Conservation (phyloP, 2,329 filamentous ascomycete species). For the Monilinia fructicola region DNA sequence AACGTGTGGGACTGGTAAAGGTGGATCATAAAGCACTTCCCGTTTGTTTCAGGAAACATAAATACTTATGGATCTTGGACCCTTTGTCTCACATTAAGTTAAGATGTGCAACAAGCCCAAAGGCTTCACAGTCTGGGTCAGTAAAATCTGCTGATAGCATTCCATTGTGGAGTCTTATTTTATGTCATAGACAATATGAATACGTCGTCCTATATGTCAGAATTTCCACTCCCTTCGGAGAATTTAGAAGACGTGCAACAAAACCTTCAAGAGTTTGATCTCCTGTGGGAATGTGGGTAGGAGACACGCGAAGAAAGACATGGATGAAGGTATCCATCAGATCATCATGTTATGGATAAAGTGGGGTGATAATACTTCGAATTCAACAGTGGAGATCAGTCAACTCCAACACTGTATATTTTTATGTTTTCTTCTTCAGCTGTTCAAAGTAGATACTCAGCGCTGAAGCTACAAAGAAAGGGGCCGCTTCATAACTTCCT, state of each 20-base stretch:
- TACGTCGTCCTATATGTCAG: not conserved
- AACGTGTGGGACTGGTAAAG: not conserved
- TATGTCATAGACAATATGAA: not conserved
- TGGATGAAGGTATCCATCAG: not conserved
- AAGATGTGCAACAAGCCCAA: conserved; percentile 9
- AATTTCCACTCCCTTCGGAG: not conserved
- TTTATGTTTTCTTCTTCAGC: not conserved
- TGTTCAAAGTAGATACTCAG: not conserved
- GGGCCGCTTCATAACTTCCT: not conserved
- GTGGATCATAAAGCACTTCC: not conserved
- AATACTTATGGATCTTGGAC: no score
- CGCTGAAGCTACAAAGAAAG: not conserved
- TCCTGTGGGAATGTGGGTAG: not conserved
- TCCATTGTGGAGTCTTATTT: not conserved
- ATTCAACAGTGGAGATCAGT: not conserved
- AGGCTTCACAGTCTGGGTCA: not conserved
- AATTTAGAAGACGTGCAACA: conserved; percentile 4
- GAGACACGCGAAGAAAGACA: not conserved
- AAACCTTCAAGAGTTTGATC: not conserved
- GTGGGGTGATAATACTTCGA: no score
- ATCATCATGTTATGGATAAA: not conserved
- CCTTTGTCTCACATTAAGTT: not conserved
- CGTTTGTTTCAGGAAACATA: conserved; percentile 3
- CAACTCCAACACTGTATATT: not conserved
- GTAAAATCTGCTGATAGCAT: not conserved